Base-by-base conservation (phyloP, 2,329 filamentous ascomycete species). In the Balansia obtecta region DNA sequence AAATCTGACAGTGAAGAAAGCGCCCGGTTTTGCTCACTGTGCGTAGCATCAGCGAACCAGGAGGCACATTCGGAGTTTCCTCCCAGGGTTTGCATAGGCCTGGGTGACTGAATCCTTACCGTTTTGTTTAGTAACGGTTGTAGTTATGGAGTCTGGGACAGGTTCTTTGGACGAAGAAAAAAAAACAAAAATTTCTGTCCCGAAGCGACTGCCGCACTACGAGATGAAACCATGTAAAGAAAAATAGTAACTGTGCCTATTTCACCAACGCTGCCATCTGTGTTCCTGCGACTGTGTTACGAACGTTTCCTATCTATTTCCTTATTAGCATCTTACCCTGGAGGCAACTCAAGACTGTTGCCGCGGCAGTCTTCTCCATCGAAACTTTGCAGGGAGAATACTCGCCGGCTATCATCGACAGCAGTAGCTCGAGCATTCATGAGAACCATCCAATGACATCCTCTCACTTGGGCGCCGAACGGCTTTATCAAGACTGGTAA, bases 91-190 rank as follows among this genome's bases (percentile, higher is more conserved):
- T 37, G 11, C 34, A 37, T 12, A 12, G 34, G 34, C 9, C 2
- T 37, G 11, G 7, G 7, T 37, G 27, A 37, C 34, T 13, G 15
- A 37, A 15, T 37, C 15, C 4, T 4, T 37, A 12, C 34, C 2
- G 11, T 37, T 50, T 45, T 30, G 13, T 22, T 37, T 27, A 30
- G 18, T 16, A 37, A 37, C 13, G 39, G 38, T 51, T 48, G 55
- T 58, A 58, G 48, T 53, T 56, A 54, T 55, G 58, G 57, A 60
- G 56, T 57, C 53, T 42, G 55, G 55, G 53, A 51, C 40, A 50
- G 45, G 47, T 47, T 27, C 22, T 4, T 15, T 11, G 39, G 40
- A 39, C 1, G 56, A 53, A 54, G 43, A 27, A 22, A 49, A 48
- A 52, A 50, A 56, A 53, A 54, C 43, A 27, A 22, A 49, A 48